phyloP scores from a whole-genome alignment of 495 filamentous ascomycete genomes.

The Hypoxylon intermedium region DNA sequence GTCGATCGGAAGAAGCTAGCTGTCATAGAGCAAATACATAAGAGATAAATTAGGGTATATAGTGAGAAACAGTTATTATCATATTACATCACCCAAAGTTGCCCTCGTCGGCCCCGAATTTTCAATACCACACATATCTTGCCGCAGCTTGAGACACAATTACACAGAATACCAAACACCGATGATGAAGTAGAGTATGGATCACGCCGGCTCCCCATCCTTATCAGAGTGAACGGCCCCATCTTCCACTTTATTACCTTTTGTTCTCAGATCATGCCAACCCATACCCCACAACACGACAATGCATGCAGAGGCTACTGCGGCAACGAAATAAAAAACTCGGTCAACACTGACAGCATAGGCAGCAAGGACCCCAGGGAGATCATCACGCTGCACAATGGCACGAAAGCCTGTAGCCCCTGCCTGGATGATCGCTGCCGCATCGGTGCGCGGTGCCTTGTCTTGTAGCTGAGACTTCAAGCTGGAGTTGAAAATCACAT shows the following conservation, averaged over 20 bases:
- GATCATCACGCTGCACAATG: background rate
- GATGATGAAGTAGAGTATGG: background rate
- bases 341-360: background rate
- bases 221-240: background rate
- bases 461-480: background rate
- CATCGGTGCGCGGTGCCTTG: background rate
- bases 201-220: background rate
- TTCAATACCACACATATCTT: too few relatives aligned
- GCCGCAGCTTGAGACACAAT: background rate
- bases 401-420: background rate
- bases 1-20: too few relatives aligned
- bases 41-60: too few relatives aligned
- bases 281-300: background rate
- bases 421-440: background rate
- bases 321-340: background rate
- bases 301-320: background rate
- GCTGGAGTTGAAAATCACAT: slow-evolving; percentile 1
- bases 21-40: too few relatives aligned
- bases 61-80: too few relatives aligned
- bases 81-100: too few relatives aligned
- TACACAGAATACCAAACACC: background rate
- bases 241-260: background rate
- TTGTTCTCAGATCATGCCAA: background rate
- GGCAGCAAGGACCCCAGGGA: background rate
- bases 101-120: too few relatives aligned